Conservation (phyloP, 805 yeast genomes). For the Saccharomycopsis javanensis region DNA sequence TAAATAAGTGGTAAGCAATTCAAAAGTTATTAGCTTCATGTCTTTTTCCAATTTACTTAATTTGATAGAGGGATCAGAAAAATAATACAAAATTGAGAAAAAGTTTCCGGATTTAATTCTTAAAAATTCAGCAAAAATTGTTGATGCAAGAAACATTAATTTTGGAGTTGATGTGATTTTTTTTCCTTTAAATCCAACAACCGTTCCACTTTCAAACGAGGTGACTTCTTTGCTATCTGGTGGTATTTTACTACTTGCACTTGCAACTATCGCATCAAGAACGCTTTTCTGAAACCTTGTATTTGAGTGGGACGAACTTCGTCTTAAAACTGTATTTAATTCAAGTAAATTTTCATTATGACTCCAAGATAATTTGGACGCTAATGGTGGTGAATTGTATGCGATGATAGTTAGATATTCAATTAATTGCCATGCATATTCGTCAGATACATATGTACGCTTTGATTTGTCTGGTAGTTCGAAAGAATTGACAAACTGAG, state of each 20-base stretch:
- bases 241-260: background rate
- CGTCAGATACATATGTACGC: background rate
- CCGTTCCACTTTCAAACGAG: background rate
- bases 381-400: constrained; percentile 76
- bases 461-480: constrained; percentile 10
- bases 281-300: constrained; percentile 65
- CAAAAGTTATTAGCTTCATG: constrained; percentile 26
- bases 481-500: constrained; percentile 1
- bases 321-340: constrained; percentile 77
- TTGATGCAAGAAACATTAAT: constrained; percentile 78
- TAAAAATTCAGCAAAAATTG: constrained; percentile 66
- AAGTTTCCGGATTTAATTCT: constrained; percentile 77
- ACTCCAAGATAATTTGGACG: constrained; percentile 69
- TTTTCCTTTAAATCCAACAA: constrained; percentile 3
- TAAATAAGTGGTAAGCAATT: constrained; percentile 6
- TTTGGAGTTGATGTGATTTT: constrained; percentile 36
- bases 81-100: constrained; percentile 64
- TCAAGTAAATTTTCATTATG: constrained; percentile 88
- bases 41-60: constrained; percentile 60
- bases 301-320: constrained; percentile 80
- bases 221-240: background rate
- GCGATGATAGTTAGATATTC: constrained; percentile 57
- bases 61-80: constrained; percentile 75
- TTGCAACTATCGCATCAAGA: constrained; percentile 27
- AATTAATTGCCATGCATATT: constrained; percentile 28